Base-by-base conservation (phyloP, 2,329 filamentous ascomycete species). In the Nigrospora oryzae region DNA sequence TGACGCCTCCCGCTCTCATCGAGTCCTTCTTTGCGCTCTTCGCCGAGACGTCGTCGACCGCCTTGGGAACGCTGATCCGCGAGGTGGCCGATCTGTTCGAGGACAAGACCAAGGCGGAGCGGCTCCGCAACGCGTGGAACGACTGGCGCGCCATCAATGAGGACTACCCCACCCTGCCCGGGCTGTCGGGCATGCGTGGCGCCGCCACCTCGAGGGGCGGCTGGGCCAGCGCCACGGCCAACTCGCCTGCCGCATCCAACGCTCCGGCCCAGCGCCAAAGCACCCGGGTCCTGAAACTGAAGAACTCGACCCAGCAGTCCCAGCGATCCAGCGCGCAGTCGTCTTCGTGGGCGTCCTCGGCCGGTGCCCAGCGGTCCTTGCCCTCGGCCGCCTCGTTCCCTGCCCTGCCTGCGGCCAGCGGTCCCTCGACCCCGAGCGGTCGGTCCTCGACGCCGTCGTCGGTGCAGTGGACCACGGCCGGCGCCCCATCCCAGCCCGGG, bases 101-200 rank as follows among this genome's bases (percentile, higher is more conserved):
- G 54, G 84, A 94, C 53, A 75, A 84, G 41, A 61, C 64, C 15
- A 95, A 95, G 60, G 81, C 81, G 1, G 82, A 84, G 43, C 74
- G 71, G 1, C 69, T 98, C 3, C 77, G 89, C 23, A 84, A 84
- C 56, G 88, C 90, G 1, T 96, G 91, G 89, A 88, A 89, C 54
- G 87, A 95, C 64, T 96, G 91, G 88, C 87, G 88, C 39, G 89
- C 89, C 34, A 93, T 95, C 66, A 94, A 95, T 53, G 90, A 96
- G 64, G 90, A 96, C 61, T 97, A 96, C 54, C 91, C 91, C 0
- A 88, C 86, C 2, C 71, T 97, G 1, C 90, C 91, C 1, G 84
- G 85, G 0, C 75, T 87, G 1, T 77, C 78, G 44, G 84, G 84
- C 42, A 79, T 84, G 64, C 74, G 82, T 34, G 81, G 83, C 23